phyloP scores from a whole-genome alignment of 23 red algal genomes.

The Rhodosorus marinus region DNA sequence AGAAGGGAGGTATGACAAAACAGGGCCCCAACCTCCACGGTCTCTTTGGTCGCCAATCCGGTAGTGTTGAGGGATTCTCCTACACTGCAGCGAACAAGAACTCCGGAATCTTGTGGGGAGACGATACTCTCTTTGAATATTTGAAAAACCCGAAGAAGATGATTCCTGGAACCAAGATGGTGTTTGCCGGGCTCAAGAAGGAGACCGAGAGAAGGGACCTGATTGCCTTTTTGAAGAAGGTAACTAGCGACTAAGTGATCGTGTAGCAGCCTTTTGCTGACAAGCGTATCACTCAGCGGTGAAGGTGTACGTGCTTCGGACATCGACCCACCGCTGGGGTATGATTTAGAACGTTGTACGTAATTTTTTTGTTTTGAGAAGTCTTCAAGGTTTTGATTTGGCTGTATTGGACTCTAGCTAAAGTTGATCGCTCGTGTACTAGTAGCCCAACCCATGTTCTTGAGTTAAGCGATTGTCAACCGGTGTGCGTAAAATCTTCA shows the following conservation, averaged over 20 bases:
- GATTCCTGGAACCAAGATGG: conserved; percentile 99
- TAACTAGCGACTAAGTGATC: too few species aligned
- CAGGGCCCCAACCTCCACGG: conserved; percentile 96
- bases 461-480: too few species aligned
- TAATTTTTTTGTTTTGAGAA: too few species aligned
- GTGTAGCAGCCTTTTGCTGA: too few species aligned
- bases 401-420: too few species aligned
- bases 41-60: conserved; percentile 69
- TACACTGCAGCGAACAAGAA: conserved; percentile 99
- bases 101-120: conserved; percentile 85
- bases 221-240: conserved; percentile 89
- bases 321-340: too few species aligned
- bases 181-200: conserved; percentile 97
- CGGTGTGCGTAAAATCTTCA: too few species aligned
- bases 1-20: conserved; percentile 52
- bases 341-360: too few species aligned
- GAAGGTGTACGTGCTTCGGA: too few species aligned
- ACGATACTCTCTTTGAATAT: conserved; percentile 90
- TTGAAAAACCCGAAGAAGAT: conserved; percentile 92
- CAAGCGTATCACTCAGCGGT: too few species aligned
- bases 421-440: too few species aligned
- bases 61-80: conserved; percentile 64
- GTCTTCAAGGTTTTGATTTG: too few species aligned
- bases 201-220: conserved; percentile 80
- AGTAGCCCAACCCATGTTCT: conserved; percentile 1